Evolutionary conservation across 371 early-diverging fungal genomes (phyloP).

Genomic region (Gilbertella persicaria): DNA sequence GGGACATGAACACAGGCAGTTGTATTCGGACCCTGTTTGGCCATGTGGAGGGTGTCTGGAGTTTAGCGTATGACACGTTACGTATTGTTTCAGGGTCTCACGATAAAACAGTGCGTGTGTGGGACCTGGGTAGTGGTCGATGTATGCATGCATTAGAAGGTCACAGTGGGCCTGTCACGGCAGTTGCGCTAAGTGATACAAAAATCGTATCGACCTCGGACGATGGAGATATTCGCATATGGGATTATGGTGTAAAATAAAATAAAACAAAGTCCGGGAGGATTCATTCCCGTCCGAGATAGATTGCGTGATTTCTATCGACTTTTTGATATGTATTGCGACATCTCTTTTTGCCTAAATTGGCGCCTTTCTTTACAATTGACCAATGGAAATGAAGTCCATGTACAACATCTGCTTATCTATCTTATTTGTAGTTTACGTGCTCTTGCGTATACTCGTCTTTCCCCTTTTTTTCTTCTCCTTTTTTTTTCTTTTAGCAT

Average conservation of each 20-base stretch:
- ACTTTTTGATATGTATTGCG: not conserved
- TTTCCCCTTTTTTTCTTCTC: conserved; percentile 1
- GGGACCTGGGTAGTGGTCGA: conserved; percentile 90
- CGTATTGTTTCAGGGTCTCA: conserved; percentile 90
- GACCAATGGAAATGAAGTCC: no score
- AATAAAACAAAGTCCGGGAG: no score
- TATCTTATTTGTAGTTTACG: conserved; percentile 14
- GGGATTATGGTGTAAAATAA: conserved; percentile 72
- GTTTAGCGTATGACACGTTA: conserved; percentile 84
- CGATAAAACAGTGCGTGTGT: conserved; percentile 89
- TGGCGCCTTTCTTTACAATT: no score
- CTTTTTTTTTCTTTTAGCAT: not conserved
- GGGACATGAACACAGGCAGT: conserved; percentile 79
- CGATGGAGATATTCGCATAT: conserved; percentile 79
- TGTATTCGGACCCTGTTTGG: conserved; percentile 87
- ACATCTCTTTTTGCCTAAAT: not conserved
- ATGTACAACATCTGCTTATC: conserved; percentile 20
- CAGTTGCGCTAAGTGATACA: conserved; percentile 83
- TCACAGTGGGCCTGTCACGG: conserved; percentile 71
- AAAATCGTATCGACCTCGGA: conserved; percentile 84
- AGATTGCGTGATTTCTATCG: not conserved
- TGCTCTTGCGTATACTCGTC: conserved; percentile 17
- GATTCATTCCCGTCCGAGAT: no score
- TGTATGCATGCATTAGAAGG: conserved; percentile 76
- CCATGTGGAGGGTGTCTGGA: conserved; percentile 92